phyloP scores from a whole-genome alignment of 148 eudicot genomes.

The Cornus florida region DNA sequence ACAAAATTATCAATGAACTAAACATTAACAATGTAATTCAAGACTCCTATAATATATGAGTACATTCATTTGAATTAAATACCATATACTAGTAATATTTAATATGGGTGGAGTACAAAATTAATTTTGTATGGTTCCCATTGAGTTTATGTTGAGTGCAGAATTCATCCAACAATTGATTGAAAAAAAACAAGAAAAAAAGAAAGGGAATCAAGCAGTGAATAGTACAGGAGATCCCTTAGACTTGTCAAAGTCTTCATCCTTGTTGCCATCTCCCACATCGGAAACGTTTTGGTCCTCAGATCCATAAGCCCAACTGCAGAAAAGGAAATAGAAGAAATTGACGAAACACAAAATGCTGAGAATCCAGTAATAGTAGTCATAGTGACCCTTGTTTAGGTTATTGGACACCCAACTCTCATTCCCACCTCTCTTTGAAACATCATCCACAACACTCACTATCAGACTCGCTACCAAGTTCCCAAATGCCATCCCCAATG shows the following conservation, averaged over 20 bases:
- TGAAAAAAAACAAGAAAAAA: background rate
- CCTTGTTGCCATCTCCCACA: slow-evolving; percentile 14
- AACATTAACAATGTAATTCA: too few species aligned
- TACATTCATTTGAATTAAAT: too few species aligned
- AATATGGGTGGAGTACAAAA: too few species aligned
- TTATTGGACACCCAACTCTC: slow-evolving; percentile 38
- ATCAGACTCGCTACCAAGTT: slow-evolving; percentile 31
- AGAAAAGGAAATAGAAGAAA: slow-evolving; percentile 29
- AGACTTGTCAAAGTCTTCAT: background rate
- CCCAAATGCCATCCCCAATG: slow-evolving; percentile 30
- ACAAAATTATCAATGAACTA: too few species aligned
- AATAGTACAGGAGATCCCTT: background rate
- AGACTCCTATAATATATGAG: too few species aligned
- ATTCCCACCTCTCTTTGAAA: slow-evolving; percentile 23
- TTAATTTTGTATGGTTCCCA: too few species aligned
- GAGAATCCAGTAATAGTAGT: slow-evolving; percentile 54
- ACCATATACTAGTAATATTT: too few species aligned
- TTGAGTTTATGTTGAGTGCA: background rate
- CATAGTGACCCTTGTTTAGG: slow-evolving; percentile 43
- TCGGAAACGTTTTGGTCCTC: slow-evolving; percentile 22
- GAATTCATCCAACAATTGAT: background rate
- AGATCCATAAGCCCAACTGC: slow-evolving; percentile 19
- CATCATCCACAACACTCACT: slow-evolving; percentile 11
- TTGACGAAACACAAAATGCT: slow-evolving; percentile 24
- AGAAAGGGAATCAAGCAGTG: background rate